phyloP scores from a whole-genome alignment of 148 eudicot species.

The Oxyria digyna region DNA sequence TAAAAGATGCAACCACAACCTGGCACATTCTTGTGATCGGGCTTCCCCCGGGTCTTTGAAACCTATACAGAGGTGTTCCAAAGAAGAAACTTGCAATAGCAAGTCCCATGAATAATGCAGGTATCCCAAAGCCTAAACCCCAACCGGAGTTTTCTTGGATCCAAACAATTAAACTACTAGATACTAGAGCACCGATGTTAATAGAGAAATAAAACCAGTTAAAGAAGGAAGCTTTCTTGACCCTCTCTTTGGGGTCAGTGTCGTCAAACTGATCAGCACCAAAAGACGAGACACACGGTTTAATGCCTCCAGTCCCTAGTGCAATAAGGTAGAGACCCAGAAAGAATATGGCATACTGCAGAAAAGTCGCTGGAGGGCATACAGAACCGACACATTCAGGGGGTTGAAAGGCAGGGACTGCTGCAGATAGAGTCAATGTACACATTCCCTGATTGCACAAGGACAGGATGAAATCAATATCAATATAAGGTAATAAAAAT shows the following conservation, averaged over 20 bases:
- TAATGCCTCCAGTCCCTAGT: constrained; percentile 19
- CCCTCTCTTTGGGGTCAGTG: constrained; percentile 18
- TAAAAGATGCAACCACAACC: constrained; percentile 15
- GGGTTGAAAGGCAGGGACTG: constrained; percentile 5
- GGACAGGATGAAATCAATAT: background rate
- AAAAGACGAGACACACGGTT: constrained; percentile 21
- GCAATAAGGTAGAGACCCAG: constrained; percentile 17
- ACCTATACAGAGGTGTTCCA: constrained; percentile 18
- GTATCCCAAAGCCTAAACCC: constrained; percentile 23
- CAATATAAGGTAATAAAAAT: background rate
- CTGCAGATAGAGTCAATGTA: constrained; percentile 10
- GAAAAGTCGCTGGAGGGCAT: constrained; percentile 13
- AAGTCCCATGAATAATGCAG: constrained; percentile 15
- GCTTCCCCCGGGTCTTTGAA: constrained; percentile 21
- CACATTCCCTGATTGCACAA: constrained; percentile 8
- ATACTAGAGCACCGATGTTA: constrained; percentile 17
- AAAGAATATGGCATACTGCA: constrained; percentile 11
- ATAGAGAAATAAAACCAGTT: constrained; percentile 23
- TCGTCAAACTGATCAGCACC: constrained; percentile 25
- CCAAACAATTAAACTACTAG: constrained; percentile 16
- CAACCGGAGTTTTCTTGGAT: constrained; percentile 17
- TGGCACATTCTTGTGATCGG: constrained; percentile 19
- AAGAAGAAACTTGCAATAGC: constrained; percentile 17
- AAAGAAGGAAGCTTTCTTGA: constrained; percentile 21
- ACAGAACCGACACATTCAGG: constrained; percentile 9